Evolutionary conservation across 257 asterid genomes (phyloP).

Genomic region (Solanum chmielewskii): DNA sequence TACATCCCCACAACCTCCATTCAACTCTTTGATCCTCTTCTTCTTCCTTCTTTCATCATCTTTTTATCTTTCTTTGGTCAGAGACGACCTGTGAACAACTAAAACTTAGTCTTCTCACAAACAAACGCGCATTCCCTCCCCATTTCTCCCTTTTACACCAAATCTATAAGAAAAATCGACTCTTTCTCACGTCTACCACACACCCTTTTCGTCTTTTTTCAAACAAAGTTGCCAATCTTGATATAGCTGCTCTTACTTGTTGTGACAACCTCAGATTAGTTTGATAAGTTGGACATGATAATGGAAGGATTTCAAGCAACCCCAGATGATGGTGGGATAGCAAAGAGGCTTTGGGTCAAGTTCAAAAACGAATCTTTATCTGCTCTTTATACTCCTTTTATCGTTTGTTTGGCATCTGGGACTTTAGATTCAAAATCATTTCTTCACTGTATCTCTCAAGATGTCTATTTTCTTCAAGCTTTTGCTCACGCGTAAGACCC

Average conservation of each 20-base stretch:
- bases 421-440: conserved; percentile 32
- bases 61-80: not conserved
- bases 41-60: not conserved
- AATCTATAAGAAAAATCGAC: not conserved
- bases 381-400: conserved; percentile 49
- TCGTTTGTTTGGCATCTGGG: conserved; percentile 42
- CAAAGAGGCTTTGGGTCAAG: conserved; percentile 43
- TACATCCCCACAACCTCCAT: no score
- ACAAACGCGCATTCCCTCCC: not conserved
- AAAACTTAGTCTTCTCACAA: not conserved
- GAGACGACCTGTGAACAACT: not conserved
- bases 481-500: conserved; percentile 48
- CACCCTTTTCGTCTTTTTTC: not conserved
- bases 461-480: conserved; percentile 49
- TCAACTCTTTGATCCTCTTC: not conserved
- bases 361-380: conserved; percentile 38
- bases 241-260: not conserved
- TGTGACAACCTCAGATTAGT: not conserved
- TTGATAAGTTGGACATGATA: not conserved
- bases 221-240: not conserved
- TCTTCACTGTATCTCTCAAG: conserved; percentile 50
- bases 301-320: conserved; percentile 10
- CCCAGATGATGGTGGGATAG: conserved; percentile 42
- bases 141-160: not conserved
- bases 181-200: not conserved